Evolutionary conservation across 2,329 filamentous ascomycete species (phyloP), one percentile per base, ranked within the genome.

Genomic region (Coleophoma crateriformis): DNA sequence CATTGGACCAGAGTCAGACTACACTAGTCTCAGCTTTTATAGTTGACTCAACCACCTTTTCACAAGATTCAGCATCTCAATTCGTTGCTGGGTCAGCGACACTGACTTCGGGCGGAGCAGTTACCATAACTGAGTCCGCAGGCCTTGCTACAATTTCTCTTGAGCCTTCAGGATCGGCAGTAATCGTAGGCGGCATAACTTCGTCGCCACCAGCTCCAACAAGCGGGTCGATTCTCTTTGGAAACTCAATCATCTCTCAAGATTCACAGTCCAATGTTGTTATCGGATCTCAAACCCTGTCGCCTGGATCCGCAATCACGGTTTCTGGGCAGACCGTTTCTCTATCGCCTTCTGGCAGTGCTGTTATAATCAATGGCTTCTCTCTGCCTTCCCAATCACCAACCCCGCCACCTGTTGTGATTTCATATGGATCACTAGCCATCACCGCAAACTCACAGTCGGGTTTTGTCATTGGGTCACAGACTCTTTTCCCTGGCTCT

Each of bases 251-350:
- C 3, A 35, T 61, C 34, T 54, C 53, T 15, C 49, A 51, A 39
- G 51, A 54, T 11, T 37, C 51, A 10, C 51, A 48, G 4, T 58
- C 57, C 2, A 50, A 50, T 33, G 38, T 59, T 20, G n/a, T 60
- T 1, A 43, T 61, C 38, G 60, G 59, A 6, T 50, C 57, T 8
- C 58, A 58, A 46, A 61, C 59, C 4, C 50, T 61, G 7, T 35
- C 40, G 3, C 59, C 56, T 5, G 60, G 57, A 8, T 57, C 53
- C n/a, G 53, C 50, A n/a, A 49, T 59, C 35, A 61, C 60, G 2
- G 45, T 58, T 2, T 50, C 51, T 17, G 58, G 58, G 1, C 49
- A 61, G 45, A 47, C 51, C 12, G 56, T 62, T 19, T 59, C 58
- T 17, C 10, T 60, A 2, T 52, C 52, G 1, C 43, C 59, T 7